phyloP scores from a whole-genome alignment of 768 basidiomycete species.

The Panaeolus cyanescens region DNA sequence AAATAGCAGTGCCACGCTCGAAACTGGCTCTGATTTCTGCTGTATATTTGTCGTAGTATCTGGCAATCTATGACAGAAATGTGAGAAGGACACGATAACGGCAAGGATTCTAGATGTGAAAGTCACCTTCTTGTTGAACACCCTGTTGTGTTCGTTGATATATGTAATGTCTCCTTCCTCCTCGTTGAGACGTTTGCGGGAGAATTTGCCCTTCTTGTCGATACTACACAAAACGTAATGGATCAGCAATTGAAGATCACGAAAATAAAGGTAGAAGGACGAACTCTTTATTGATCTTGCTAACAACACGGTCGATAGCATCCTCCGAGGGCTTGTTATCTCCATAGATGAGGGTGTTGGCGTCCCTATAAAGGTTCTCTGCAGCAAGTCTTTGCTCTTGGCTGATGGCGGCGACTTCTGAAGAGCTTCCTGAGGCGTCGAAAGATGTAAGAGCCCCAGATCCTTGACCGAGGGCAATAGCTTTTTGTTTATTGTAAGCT shows the following conservation, averaged over 20 bases:
- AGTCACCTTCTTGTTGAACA: conserved; percentile 94
- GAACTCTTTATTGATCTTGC: conserved; percentile 92
- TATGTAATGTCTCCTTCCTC: conserved; percentile 97
- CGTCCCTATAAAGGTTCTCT: conserved; percentile 90
- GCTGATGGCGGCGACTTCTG: conserved; percentile 26
- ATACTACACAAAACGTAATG: conserved; percentile 48
- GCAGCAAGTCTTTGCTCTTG: conserved; percentile 69
- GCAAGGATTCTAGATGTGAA: too few relatives aligned
- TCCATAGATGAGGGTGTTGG: conserved; percentile 90
- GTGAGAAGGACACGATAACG: not conserved
- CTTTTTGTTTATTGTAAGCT: conserved; percentile 89
- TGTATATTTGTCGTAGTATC: conserved; percentile 98
- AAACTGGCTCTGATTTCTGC: conserved; percentile 96
- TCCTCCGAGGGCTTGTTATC: conserved; percentile 96
- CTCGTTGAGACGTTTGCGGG: conserved; percentile 86
- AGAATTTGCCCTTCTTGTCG: conserved; percentile 89
- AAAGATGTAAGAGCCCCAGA: conserved; percentile 71
- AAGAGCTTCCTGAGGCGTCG: conserved; percentile 48
- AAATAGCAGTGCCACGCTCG: conserved; percentile 94
- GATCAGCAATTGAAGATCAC: not conserved
- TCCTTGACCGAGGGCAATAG: conserved; percentile 73
- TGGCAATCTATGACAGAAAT: conserved; percentile 63
- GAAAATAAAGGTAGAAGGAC: conserved; percentile 31
- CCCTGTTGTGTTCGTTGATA: conserved; percentile 97
- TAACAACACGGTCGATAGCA: conserved; percentile 88